Percentiles rank a stretch among this genome's conserved stretches.
These are phyloP conservation scores for Pelargonium myrrhifolium DNA, from an alignment of 441 rosid species.

Conservation along the genomic window DNA sequence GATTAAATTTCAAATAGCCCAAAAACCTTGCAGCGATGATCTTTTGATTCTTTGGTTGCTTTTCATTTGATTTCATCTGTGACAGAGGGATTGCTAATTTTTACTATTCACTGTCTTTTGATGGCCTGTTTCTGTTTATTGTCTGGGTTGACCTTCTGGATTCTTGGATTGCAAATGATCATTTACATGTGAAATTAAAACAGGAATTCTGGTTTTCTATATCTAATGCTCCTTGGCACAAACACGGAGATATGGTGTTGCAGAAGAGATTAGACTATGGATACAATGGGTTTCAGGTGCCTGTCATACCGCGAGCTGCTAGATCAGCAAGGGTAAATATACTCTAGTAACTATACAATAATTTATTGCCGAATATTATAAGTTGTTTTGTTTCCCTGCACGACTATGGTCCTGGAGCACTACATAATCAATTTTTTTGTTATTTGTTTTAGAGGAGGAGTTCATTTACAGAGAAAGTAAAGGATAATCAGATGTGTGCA, in stretches of 20 bases:
- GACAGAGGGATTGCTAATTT: constrained; percentile 14
- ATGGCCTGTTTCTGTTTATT: background rate
- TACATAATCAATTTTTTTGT: background rate
- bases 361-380: background rate
- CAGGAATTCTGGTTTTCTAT: background rate
- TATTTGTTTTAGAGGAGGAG: constrained; percentile 38
- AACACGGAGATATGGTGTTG: constrained; percentile 49
- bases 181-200: background rate
- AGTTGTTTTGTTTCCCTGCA: background rate
- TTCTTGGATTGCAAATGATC: background rate
- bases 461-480: constrained; percentile 26
- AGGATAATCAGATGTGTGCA: constrained; percentile 35
- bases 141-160: background rate
- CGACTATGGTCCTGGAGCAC: background rate
- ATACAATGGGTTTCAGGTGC: constrained; percentile 65
- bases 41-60: background rate
- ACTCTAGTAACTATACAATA: background rate
- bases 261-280: constrained; percentile 64
- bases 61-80: background rate
- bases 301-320: constrained; percentile 62
- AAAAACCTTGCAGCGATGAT: too few species aligned
- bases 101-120: background rate
- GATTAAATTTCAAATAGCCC: background rate
- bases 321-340: constrained; percentile 65
- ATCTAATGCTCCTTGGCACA: constrained; percentile 15